These are phyloP conservation scores for Diaporthe citriasiana DNA, from an alignment of 2,329 filamentous ascomycete species.

Conservation along the genomic window DNA sequence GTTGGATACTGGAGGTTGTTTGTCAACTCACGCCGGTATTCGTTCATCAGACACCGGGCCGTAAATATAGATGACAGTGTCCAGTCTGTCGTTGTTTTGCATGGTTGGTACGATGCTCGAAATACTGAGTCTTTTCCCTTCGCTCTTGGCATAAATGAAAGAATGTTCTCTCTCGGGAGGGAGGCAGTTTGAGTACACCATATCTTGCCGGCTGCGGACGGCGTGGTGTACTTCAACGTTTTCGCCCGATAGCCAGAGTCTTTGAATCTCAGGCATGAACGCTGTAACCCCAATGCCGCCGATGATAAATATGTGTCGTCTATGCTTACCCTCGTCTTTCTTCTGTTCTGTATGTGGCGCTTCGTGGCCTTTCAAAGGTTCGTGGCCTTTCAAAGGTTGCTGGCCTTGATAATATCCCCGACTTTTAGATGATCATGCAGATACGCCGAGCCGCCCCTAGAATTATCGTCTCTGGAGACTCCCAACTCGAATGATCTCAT, in stretches of 20 bases:
- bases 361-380: not conserved
- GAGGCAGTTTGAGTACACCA: not conserved
- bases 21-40: not conserved
- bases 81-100: not conserved
- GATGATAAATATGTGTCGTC: constrained; percentile 1
- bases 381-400: too few relatives aligned
- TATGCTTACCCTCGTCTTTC: not conserved
- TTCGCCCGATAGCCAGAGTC: not conserved
- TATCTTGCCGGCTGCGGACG: not conserved
- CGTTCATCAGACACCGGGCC: constrained; percentile 12
- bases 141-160: not conserved
- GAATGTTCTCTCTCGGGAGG: not conserved
- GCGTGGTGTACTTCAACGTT: not conserved
- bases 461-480: not conserved
- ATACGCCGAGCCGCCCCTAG: constrained; percentile 6
- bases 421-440: not conserved
- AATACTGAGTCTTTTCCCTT: not conserved
- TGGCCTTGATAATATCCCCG: not conserved
- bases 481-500: not conserved
- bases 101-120: not conserved
- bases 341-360: not conserved
- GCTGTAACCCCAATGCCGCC: not conserved
- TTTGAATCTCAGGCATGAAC: not conserved
- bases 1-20: not conserved
- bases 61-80: not conserved